Evolutionary conservation across 768 basidiomycete species (phyloP).

Genomic region (Boletus rubescentipes): DNA sequence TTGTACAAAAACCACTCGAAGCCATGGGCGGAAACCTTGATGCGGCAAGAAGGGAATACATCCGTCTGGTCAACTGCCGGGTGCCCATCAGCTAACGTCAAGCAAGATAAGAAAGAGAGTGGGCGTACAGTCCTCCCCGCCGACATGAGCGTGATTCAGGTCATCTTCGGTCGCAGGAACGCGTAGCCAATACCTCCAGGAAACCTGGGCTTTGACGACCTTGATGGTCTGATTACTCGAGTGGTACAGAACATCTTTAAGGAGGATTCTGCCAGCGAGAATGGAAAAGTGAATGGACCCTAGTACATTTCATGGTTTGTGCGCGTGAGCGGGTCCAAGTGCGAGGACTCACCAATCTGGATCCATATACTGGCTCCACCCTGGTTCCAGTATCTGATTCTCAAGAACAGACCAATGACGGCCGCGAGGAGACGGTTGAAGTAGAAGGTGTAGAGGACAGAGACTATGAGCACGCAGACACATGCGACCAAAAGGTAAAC

Average conservation of each 20-base stretch:
- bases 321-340: not conserved
- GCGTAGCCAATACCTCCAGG: slow-evolving; percentile 95
- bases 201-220: slow-evolving; percentile 79
- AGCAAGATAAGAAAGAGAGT: slow-evolving; percentile 2
- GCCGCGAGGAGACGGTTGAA: slow-evolving; percentile 84
- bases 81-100: slow-evolving; percentile 7
- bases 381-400: slow-evolving; percentile 76
- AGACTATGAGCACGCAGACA: slow-evolving; percentile 50
- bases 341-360: slow-evolving; percentile 60
- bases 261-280: slow-evolving; percentile 79
- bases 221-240: slow-evolving; percentile 90
- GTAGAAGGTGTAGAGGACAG: slow-evolving; percentile 83
- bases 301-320: slow-evolving; percentile 28
- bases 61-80: slow-evolving; percentile 35
- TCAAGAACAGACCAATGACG: slow-evolving; percentile 61
- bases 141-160: slow-evolving; percentile 44
- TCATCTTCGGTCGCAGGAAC: slow-evolving; percentile 75
- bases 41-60: slow-evolving; percentile 64
- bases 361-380: slow-evolving; percentile 79
- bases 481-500: slow-evolving; percentile 62
- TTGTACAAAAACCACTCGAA: slow-evolving; percentile 95
- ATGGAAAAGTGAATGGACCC: slow-evolving; percentile 92
- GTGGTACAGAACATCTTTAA: slow-evolving; percentile 87
- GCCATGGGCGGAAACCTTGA: slow-evolving; percentile 78
- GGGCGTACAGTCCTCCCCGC: slow-evolving; percentile 54